These are phyloP conservation scores for Phaseolus lunatus DNA, from an alignment of 306 rosid species.

Conservation along the genomic window DNA sequence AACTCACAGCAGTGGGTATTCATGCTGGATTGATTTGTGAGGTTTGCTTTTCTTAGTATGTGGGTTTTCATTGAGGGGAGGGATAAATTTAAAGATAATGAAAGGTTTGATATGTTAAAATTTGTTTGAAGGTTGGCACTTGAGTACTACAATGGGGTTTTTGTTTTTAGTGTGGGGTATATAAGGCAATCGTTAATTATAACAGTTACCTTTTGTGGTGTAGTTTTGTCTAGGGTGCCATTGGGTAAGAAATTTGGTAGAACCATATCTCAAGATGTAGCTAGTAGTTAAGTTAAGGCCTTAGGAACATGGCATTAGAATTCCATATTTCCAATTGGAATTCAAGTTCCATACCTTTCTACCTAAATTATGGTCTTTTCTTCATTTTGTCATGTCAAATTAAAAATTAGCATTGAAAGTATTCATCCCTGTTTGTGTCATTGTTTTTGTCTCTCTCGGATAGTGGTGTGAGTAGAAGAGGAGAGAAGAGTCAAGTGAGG, in stretches of 20 bases:
- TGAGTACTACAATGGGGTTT: not conserved
- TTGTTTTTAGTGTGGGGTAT: not conserved
- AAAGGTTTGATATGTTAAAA: not conserved
- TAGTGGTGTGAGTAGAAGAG: not conserved
- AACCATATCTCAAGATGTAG: not conserved
- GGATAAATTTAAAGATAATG: not conserved
- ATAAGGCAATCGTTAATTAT: not conserved
- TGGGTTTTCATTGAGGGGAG: not conserved
- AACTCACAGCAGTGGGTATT: not conserved
- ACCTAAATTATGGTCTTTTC: not conserved
- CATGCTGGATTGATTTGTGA: constrained; percentile 11
- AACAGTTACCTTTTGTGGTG: not conserved
- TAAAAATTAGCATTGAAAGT: not conserved
- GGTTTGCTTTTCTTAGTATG: not conserved
- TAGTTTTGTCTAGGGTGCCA: not conserved
- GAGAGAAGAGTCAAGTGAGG: not conserved
- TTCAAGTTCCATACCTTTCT: not conserved
- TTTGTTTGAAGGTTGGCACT: not conserved
- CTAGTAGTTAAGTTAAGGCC: not conserved
- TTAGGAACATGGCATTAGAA: not conserved
- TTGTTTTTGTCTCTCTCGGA: not conserved
- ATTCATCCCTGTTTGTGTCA: not conserved
- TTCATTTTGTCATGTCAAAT: not conserved
- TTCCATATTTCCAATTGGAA: not conserved
- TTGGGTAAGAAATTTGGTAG: not conserved